Evolutionary conservation across 805 yeast genomes (phyloP).

Genomic region (Millerozyma acaciae): DNA sequence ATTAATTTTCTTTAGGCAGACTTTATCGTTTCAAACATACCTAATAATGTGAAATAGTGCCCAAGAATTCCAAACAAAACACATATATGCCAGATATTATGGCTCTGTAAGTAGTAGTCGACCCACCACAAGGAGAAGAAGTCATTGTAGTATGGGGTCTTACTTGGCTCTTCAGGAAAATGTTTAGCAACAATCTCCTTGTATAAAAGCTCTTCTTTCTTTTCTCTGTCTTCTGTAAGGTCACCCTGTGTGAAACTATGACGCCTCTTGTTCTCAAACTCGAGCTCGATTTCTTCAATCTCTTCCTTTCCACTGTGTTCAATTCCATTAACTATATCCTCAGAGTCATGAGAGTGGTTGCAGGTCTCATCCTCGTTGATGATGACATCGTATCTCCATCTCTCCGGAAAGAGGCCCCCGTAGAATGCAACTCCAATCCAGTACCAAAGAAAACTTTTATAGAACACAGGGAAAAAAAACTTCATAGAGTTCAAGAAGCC

Average conservation of each 20-base stretch:
- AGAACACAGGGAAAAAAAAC: constrained; percentile 62
- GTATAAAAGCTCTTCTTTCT: constrained; percentile 16
- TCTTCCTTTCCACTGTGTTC: constrained; percentile 40
- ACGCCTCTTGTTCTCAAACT: constrained; percentile 22
- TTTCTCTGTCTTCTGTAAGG: constrained; percentile 5
- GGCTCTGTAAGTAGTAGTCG: constrained; percentile 71
- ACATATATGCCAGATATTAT: constrained; percentile 90
- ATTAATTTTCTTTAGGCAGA: constrained; percentile 1
- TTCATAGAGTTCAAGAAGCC: constrained; percentile 51
- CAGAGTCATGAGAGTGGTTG: constrained; percentile 20
- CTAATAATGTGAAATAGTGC: constrained; percentile 76
- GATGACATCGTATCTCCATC: constrained; percentile 70
- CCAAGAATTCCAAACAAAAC: constrained; percentile 88
- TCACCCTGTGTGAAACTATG: too few species aligned
- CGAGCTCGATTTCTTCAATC: constrained; percentile 26
- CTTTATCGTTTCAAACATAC: constrained; percentile 53
- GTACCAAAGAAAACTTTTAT: constrained; percentile 72
- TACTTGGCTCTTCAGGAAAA: constrained; percentile 29
- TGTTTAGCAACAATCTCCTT: constrained; percentile 31
- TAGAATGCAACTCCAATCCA: constrained; percentile 80
- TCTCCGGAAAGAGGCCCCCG: constrained; percentile 84
- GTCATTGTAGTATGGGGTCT: constrained; percentile 32
- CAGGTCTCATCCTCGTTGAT: constrained; percentile 41
- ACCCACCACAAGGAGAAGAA: constrained; percentile 77
- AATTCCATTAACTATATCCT: constrained; percentile 31